Conservation (phyloP, 495 filamentous ascomycete species). For the Cladorrhinum samala region DNA sequence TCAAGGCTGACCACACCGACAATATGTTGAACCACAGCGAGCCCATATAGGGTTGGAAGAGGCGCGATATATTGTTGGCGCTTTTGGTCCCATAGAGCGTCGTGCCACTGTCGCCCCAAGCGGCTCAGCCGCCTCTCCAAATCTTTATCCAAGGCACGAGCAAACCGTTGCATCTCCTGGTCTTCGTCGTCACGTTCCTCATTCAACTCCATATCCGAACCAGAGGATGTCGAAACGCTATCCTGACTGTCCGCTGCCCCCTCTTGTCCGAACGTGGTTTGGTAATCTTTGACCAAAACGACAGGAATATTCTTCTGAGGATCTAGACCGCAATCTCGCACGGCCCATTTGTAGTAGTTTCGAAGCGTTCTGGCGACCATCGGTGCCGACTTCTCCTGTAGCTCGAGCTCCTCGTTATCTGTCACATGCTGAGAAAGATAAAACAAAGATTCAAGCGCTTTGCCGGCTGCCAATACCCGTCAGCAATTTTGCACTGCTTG, state of each 20-base stretch:
- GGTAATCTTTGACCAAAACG: conserved; percentile 18
- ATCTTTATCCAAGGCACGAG: conserved; percentile 8
- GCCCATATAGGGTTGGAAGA: conserved; percentile 25
- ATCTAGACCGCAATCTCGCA: conserved; percentile 17
- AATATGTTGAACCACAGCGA: conserved; percentile 25
- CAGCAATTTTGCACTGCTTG: conserved; percentile 1
- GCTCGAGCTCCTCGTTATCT: conserved; percentile 24
- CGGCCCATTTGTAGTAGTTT: conserved; percentile 24
- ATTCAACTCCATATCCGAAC: neutral
- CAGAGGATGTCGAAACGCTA: neutral
- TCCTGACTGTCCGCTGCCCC: neutral
- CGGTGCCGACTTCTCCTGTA: conserved; percentile 12
- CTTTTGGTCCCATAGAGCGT: conserved; percentile 4
- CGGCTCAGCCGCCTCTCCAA: conserved; percentile 13
- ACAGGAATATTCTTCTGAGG: conserved; percentile 5
- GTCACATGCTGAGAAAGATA: conserved; percentile 23
- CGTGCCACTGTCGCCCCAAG: conserved; percentile 18
- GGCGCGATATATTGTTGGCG: conserved; percentile 1
- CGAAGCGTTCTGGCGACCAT: conserved; percentile 17
- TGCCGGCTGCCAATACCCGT: conserved; percentile 15
- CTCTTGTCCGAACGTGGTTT: conserved; percentile 5
- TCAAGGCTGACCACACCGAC: conserved; percentile 25
- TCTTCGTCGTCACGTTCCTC: neutral
- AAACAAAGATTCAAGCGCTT: conserved; percentile 27
- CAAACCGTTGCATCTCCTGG: conserved; percentile 8